A percentile compares a stretch with the other conserved stretches of the same genome.
phyloP scores from a whole-genome alignment of 75 land plant species.

The Pinus albicaulis region DNA sequence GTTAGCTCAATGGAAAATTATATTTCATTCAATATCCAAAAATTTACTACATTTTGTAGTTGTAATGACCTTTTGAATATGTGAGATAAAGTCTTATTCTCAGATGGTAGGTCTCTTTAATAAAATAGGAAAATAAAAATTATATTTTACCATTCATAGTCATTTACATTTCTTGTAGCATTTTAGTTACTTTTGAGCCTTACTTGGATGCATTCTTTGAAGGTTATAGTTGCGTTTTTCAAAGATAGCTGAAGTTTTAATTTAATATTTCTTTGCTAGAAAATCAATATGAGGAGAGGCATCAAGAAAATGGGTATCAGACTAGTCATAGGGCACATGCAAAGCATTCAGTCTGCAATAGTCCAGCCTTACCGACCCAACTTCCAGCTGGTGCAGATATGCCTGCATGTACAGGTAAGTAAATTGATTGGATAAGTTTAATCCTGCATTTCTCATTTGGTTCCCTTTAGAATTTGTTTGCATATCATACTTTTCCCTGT shows the following conservation, averaged over 20 bases:
- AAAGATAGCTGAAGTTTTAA: neutral
- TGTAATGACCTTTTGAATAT: neutral
- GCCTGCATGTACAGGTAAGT: constrained; percentile 80
- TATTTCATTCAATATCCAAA: neutral
- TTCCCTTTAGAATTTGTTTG: neutral
- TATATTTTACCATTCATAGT: too few relatives aligned
- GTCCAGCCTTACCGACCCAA: constrained; percentile 54
- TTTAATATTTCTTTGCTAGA: constrained; percentile 23
- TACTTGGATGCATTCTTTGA: too few relatives aligned
- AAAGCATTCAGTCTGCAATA: constrained; percentile 37
- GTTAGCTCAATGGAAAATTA: neutral
- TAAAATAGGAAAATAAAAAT: too few relatives aligned
- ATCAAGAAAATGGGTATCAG: constrained; percentile 47
- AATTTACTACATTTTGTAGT: neutral
- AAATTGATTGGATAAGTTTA: neutral
- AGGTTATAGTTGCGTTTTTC: too few relatives aligned
- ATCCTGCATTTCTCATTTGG: neutral
- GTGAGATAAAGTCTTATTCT: too few relatives aligned
- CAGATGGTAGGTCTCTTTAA: too few relatives aligned
- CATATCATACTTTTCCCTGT: neutral
- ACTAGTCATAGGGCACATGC: constrained; percentile 17
- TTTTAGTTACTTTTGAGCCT: too few relatives aligned
- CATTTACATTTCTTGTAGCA: too few relatives aligned
- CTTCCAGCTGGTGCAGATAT: constrained; percentile 86
- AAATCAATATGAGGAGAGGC: constrained; percentile 42